phyloP scores from a whole-genome alignment of 2,329 filamentous ascomycete species.

The Cadophora malorum region DNA sequence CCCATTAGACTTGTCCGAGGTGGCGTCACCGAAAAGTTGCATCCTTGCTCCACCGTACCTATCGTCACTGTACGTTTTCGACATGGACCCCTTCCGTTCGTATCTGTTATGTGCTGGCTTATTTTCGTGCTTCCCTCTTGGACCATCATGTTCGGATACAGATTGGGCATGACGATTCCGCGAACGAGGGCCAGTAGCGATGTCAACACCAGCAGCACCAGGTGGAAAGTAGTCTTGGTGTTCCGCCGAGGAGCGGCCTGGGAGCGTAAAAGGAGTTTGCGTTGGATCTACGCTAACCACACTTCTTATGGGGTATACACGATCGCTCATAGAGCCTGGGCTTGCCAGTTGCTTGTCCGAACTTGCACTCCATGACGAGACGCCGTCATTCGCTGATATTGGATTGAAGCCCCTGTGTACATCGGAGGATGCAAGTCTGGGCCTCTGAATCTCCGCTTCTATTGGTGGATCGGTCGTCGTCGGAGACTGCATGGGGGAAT shows the following conservation, averaged over 20 bases:
- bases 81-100: slow-evolving; percentile 28
- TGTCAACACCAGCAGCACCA: slow-evolving; percentile 21
- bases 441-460: slow-evolving; percentile 11
- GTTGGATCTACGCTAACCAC: slow-evolving; percentile 41
- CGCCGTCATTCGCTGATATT: slow-evolving; percentile 9
- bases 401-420: slow-evolving; percentile 23
- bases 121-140: background rate
- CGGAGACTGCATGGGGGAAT: background rate
- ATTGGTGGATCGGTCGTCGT: background rate
- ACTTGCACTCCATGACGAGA: slow-evolving; percentile 32
- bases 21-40: slow-evolving; percentile 40
- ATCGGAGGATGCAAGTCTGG: slow-evolving; percentile 22
- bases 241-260: slow-evolving; percentile 31
- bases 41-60: slow-evolving; percentile 31
- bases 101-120: background rate
- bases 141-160: slow-evolving; percentile 12
- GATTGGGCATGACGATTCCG: slow-evolving; percentile 18
- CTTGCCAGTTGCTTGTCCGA: slow-evolving; percentile 35
- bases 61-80: slow-evolving; percentile 28
- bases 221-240: slow-evolving; percentile 35
- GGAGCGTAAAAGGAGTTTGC: slow-evolving; percentile 34
- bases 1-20: slow-evolving; percentile 38
- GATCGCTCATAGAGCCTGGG: slow-evolving; percentile 31
- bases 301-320: slow-evolving; percentile 43
- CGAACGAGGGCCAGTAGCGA: background rate